These are phyloP conservation scores for Suillus subalutaceus DNA, from an alignment of 768 basidiomycete species.

Conservation along the genomic window DNA sequence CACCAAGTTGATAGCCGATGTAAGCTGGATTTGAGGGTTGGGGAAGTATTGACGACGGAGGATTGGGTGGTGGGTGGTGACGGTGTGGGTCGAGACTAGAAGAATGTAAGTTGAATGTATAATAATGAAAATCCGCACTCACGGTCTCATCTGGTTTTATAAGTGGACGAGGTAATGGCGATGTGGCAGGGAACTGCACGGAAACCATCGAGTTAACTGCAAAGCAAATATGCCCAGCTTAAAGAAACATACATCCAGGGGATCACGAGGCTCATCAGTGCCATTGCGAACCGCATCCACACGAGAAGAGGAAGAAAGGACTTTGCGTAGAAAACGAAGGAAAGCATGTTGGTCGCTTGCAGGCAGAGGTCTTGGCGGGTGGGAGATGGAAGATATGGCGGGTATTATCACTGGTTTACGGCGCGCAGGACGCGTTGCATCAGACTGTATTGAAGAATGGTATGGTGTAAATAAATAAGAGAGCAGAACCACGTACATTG, in stretches of 20 bases:
- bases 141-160: background rate
- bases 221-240: background rate
- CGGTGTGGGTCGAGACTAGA: background rate
- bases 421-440: no score
- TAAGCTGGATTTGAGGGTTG: background rate
- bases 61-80: background rate
- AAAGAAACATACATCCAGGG: background rate
- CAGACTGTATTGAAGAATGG: no score
- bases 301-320: background rate
- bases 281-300: background rate
- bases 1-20: background rate
- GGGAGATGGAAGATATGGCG: background rate
- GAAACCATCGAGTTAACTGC: accelerated
- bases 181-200: background rate
- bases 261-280: background rate
- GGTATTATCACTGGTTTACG: no score
- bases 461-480: no score
- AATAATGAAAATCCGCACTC: background rate
- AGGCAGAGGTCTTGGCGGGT: background rate
- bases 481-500: no score
- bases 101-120: background rate
- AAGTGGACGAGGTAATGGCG: background rate
- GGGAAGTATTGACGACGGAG: background rate
- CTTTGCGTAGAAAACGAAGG: background rate
- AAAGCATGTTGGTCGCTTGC: background rate